Evolutionary conservation across 1,284 basidiomycete species (phyloP).

Genomic region (Microbotryum saponariae): DNA sequence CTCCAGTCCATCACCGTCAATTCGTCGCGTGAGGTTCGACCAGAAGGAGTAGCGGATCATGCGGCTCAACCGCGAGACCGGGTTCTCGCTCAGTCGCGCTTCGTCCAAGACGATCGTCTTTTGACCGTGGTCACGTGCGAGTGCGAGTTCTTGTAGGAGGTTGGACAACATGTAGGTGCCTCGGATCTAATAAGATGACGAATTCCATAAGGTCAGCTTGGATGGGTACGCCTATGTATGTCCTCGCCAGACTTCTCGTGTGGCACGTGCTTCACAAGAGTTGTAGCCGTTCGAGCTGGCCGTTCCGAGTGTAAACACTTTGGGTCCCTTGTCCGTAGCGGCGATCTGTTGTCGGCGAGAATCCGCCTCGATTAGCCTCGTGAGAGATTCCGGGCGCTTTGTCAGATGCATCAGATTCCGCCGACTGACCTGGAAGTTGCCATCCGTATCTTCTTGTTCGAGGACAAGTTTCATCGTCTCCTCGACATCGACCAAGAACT

Average conservation of each 20-base stretch:
- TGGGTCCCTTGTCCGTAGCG: constrained; percentile 92
- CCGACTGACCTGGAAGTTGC: constrained; percentile 59
- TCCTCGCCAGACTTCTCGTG: background rate
- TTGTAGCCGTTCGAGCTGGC: constrained; percentile 97
- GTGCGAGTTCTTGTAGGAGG: constrained; percentile 93
- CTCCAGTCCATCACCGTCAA: constrained; percentile 93
- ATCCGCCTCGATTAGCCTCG: background rate
- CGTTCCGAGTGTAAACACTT: constrained; percentile 89
- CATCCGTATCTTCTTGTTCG: constrained; percentile 96
- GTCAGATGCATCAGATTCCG: background rate
- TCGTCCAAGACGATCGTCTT: constrained; percentile 98
- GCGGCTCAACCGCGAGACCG: constrained; percentile 87
- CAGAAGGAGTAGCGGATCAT: constrained; percentile 99
- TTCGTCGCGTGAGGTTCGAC: constrained; percentile 91
- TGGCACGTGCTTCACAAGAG: constrained; percentile 71
- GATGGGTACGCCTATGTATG: background rate
- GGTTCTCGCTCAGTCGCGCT: constrained; percentile 89
- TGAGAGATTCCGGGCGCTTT: background rate
- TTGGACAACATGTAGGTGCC: constrained; percentile 98
- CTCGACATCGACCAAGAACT: constrained; percentile 97
- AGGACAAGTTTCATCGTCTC: constrained; percentile 93
- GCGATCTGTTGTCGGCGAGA: constrained; percentile 60
- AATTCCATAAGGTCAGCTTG: constrained; percentile 6
- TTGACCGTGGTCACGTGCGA: constrained; percentile 88
- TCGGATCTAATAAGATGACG: constrained; percentile 45